Base-by-base conservation (phyloP, 768 basidiomycete species). In the Leccinum arenicola region DNA sequence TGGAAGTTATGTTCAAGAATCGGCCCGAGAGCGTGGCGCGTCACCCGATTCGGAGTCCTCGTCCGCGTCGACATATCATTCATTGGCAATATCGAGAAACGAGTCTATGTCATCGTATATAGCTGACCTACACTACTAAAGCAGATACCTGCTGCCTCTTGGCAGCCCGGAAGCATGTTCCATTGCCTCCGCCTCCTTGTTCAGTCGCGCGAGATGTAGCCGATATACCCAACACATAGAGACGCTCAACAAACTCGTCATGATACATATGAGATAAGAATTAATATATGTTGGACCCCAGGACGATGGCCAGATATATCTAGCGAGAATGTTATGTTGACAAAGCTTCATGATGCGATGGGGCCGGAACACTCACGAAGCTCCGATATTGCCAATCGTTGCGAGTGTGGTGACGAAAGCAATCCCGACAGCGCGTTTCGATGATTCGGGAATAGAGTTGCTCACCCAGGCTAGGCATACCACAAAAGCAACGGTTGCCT, bases 341-440 rank as follows among this genome's bases (percentile, higher is more conserved):
- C 27, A n/a, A 17, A 23, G 9, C 25, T 38, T 38, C 12, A 38
- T 52, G 54, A 60, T 54, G 4, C 55, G 33, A 52, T 23, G 60
- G 60, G 54, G 27, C 15, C 47, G 17, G 12, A 59, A 64, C 25
- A 83, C 84, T 75, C 76, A 93, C 77, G 90, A 85, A 61, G 92
- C 90, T 47, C 84, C 76, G 35, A 95, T 78, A 74, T 94, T 95
- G 0, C 93, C 93, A 7, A 90, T 78, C 65, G 91, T 86, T 12
- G 86, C 87, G 66, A 91, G 83, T 33, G 87, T 84, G 70, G 92
- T 93, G 67, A 93, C 83, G 56, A 89, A 72, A 1, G 91, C 93
- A 43, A 95, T 77, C 17, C 86, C 87, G n/a, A 93, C 87, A 9
- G 92, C 89, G 7, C 93, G 85, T 72, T 94, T 94, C 19, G 87